phyloP scores from a whole-genome alignment of 108 stramenopile species.

The Fragilaria crotonensis region DNA sequence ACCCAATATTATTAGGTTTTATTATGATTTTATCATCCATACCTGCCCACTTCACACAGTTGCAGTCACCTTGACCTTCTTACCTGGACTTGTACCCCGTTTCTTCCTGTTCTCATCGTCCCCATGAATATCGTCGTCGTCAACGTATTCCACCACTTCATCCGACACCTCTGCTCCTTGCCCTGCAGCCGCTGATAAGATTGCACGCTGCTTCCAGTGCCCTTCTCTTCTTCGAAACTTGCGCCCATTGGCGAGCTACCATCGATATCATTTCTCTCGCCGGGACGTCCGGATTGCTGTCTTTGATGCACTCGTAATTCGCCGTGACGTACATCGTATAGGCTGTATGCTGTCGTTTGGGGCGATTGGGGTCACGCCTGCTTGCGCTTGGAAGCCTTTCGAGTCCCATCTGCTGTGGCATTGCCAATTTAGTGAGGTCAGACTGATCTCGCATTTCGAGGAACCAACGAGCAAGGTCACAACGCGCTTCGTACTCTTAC shows the following conservation, averaged over 20 bases:
- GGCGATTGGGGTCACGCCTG: slow-evolving; percentile 4
- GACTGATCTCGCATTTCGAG: neutral
- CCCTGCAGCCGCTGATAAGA: neutral
- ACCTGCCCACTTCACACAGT: too few relatives aligned
- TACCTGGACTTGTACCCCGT: too few relatives aligned
- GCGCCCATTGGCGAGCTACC: slow-evolving; percentile 20
- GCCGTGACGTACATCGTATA: slow-evolving; percentile 4
- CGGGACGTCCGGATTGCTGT: neutral
- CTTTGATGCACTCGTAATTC: slow-evolving; percentile 9
- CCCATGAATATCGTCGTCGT: neutral
- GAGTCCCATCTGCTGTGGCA: neutral
- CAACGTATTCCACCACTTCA: neutral
- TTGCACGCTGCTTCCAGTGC: slow-evolving; percentile 20
- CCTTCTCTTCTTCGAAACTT: slow-evolving; percentile 22
- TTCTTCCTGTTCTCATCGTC: slow-evolving; percentile 1
- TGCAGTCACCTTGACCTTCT: too few relatives aligned
- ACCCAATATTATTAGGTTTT: too few relatives aligned
- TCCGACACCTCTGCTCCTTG: neutral
- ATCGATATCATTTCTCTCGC: slow-evolving; percentile 9
- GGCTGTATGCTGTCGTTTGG: slow-evolving; percentile 4
- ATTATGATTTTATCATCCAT: too few relatives aligned
- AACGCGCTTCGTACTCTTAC: neutral
- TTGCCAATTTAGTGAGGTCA: neutral
- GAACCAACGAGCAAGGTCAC: neutral
- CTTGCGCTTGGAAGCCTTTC: neutral